Base-by-base conservation (phyloP, 768 basidiomycete genomes). In the Cyathus striatus region DNA sequence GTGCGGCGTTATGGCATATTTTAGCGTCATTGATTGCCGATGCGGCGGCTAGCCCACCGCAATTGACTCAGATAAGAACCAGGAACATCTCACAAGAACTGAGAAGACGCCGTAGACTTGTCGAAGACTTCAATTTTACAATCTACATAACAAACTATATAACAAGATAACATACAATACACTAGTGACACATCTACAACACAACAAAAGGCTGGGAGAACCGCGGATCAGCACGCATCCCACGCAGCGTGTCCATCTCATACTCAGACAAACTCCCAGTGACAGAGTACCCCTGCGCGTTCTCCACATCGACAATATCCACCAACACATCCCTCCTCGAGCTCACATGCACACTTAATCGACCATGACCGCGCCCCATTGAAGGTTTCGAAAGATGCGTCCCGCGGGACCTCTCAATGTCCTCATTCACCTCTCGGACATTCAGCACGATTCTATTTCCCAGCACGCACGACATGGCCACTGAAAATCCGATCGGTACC, bases 371-470 rank as follows among this genome's bases (percentile, higher is more conserved):
- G 27, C 9, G 27, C 9, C 9, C 27, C 27, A 30, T 9, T n/a
- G 27, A n/a, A n/a, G 9, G 9, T 30, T 30, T 30, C 9, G 9
- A n/a, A 30, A 30, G 27, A 30, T 30, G 27, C 3, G 38, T 17
- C 1, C 27, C 18, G 21, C 34, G 40, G 14, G 43, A 37, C 16
- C 23, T 41, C 13, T 56, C 54, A 6, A 55, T 38, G 7, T 64
- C 59, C 16, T 57, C 57, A 37, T 65, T 68, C 13, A 68, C 60
- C 37, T 62, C 54, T 7, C 77, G 75, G 21, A 81, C 73, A 47
- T 80, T 81, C 23, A 81, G 62, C 20, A 76, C 69, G 12, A 80
- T 66, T 17, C 79, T 65, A 52, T 74, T 81, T n/a, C 75, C 68
- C 41, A 81, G 62, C 5, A 78, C 72, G 51, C 75, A 79, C 0